A percentile compares a stretch with the other conserved stretches of the same genome.
Evolutionary conservation across 139 green algal genomes (phyloP).

Genomic region (Chloropicon primus): DNA sequence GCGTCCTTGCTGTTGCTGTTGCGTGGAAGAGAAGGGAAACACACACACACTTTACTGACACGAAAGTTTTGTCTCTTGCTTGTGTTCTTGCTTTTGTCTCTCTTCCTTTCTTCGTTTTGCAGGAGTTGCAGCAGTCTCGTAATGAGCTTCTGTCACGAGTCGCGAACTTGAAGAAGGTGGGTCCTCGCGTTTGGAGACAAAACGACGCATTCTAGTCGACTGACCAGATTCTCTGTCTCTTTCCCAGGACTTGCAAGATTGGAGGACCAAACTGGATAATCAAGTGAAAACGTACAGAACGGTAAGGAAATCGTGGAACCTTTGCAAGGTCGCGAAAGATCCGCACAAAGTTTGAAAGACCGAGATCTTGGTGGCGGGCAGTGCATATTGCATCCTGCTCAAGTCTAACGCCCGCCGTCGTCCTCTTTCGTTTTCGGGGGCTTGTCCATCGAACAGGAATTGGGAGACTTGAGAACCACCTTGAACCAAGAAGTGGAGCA

Average conservation of each 20-base stretch:
- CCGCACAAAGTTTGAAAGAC: too few relatives aligned
- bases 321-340: too few relatives aligned
- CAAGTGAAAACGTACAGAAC: slow-evolving; percentile 40
- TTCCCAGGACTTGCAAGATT: slow-evolving; percentile 36
- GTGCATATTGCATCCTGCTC: too few relatives aligned
- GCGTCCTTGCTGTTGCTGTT: too few relatives aligned
- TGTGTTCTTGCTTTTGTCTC: too few relatives aligned
- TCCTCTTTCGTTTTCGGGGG: not conserved
- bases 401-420: too few relatives aligned
- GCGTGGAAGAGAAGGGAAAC: too few relatives aligned
- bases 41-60: too few relatives aligned
- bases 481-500: slow-evolving; percentile 38
- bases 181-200: not conserved
- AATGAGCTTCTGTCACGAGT: slow-evolving; percentile 44
- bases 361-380: too few relatives aligned
- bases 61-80: too few relatives aligned
- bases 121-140: slow-evolving; percentile 32
- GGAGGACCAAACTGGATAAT: slow-evolving; percentile 38
- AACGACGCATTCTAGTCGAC: not conserved
- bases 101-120: not conserved
- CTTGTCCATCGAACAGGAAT: slow-evolving; percentile 19
- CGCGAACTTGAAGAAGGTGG: slow-evolving; percentile 31
- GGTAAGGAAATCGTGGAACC: not conserved
- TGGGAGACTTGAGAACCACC: slow-evolving; percentile 34
- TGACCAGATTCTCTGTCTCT: not conserved